These are phyloP conservation scores for Umbelopsis sp. DNA, from an alignment of 192 early-diverging fungal genomes.

Conservation along the genomic window DNA sequence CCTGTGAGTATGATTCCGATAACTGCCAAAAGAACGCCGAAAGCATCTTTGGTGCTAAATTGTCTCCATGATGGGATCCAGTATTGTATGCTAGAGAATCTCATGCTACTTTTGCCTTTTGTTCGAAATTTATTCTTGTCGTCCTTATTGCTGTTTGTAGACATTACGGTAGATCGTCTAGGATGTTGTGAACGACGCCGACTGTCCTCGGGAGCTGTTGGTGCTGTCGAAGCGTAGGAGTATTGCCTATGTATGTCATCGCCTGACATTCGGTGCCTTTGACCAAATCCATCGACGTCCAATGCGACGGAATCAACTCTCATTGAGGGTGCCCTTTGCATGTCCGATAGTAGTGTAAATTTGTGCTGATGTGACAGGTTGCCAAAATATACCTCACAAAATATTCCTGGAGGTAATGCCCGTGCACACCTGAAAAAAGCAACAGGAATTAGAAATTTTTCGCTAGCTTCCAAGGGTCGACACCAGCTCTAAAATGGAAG, in stretches of 20 bases:
- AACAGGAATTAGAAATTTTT: too few species aligned
- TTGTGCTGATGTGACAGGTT: too few species aligned
- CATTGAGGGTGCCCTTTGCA: neutral
- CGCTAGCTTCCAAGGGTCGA: too few species aligned
- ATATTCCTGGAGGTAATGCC: too few species aligned
- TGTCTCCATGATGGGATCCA: neutral
- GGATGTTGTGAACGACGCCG: neutral
- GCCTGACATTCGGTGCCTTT: neutral
- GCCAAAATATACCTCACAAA: too few species aligned
- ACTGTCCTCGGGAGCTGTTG: neutral
- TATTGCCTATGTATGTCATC: neutral
- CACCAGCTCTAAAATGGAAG: neutral
- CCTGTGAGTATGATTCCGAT: slow-evolving; percentile 20
- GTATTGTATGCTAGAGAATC: neutral
- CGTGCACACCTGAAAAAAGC: too few species aligned
- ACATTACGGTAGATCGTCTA: neutral
- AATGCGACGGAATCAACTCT: neutral
- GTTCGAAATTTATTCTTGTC: neutral
- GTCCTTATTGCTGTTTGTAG: neutral
- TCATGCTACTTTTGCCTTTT: neutral
- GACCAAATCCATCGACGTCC: neutral
- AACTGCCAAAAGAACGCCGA: slow-evolving; percentile 23
- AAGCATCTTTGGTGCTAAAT: neutral
- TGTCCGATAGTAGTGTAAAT: neutral
- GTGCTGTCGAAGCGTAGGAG: neutral